A percentile compares a stretch with the other conserved stretches of the same genome.
These are phyloP conservation scores for Pisolithus thermaeus DNA, from an alignment of 1,284 basidiomycete species.

Conservation along the genomic window DNA sequence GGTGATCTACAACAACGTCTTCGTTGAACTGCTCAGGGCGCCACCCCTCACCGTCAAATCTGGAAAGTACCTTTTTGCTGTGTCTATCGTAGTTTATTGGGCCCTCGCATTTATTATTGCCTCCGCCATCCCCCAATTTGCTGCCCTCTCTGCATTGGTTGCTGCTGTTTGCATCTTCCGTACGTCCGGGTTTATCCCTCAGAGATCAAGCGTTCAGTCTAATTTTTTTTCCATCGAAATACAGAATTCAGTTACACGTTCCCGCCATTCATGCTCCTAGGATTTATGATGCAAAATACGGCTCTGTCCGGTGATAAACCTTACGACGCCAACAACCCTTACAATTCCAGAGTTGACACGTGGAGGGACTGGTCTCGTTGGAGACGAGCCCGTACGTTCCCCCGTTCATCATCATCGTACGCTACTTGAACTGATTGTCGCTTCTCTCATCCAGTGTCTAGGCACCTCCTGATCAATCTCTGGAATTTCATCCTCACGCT, in stretches of 20 bases:
- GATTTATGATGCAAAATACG: conserved; percentile 43
- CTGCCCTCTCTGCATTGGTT: conserved; percentile 47
- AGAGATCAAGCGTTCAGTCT: not conserved
- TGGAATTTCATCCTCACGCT: conserved; percentile 31
- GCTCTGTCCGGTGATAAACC: conserved; percentile 33
- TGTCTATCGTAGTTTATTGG: conserved; percentile 42
- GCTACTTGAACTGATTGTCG: not conserved
- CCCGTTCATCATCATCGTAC: not conserved
- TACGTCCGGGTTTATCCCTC: conserved; percentile 5
- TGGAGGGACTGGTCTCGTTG: conserved; percentile 22
- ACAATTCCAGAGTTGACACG: conserved; percentile 18
- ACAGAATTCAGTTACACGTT: conserved; percentile 56
- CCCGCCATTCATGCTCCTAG: conserved; percentile 49
- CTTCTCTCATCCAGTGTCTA: conserved; percentile 12
- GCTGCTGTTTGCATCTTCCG: conserved; percentile 56
- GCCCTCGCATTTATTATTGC: conserved; percentile 54
- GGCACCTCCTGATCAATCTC: conserved; percentile 22
- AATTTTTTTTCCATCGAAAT: not conserved
- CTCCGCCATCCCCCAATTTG: conserved; percentile 56
- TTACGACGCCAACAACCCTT: conserved; percentile 31
- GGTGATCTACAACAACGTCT: conserved; percentile 42
- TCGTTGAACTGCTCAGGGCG: conserved; percentile 51
- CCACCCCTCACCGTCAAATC: conserved; percentile 42
- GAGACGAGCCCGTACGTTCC: conserved; percentile 25
- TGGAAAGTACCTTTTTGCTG: conserved; percentile 44